phyloP scores from a whole-genome alignment of 768 basidiomycete genomes.

The Boletus pseudo-olivaceus region DNA sequence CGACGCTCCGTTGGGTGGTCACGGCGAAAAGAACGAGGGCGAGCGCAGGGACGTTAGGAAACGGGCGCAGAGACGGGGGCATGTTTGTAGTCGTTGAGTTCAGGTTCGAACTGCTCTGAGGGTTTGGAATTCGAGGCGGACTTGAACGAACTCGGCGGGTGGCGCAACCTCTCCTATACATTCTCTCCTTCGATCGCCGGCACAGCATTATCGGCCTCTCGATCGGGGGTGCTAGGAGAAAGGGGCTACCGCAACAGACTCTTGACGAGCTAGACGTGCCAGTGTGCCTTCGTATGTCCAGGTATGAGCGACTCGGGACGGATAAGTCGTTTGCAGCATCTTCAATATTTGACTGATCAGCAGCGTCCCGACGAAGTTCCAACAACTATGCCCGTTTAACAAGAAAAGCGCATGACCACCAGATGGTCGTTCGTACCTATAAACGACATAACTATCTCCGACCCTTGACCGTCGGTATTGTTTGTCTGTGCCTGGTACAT shows the following conservation, averaged over 20 bases:
- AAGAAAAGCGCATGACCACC: too few relatives aligned
- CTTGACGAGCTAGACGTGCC: too few relatives aligned
- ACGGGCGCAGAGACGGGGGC: neutral
- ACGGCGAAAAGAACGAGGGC: conserved; percentile 5
- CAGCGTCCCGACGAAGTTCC: too few relatives aligned
- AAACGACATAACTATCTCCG: too few relatives aligned
- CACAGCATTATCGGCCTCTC: neutral
- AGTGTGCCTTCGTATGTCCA: too few relatives aligned
- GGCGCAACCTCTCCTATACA: neutral
- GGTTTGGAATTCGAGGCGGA: neutral
- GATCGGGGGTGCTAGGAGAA: neutral
- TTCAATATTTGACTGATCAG: too few relatives aligned
- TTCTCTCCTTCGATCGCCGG: neutral
- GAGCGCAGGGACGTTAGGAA: neutral
- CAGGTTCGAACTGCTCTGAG: neutral
- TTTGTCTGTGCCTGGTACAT: too few relatives aligned
- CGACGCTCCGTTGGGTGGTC: conserved; percentile 1
- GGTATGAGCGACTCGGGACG: too few relatives aligned
- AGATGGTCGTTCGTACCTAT: too few relatives aligned
- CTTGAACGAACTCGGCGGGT: neutral
- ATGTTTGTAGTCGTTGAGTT: neutral
- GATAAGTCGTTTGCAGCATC: too few relatives aligned
- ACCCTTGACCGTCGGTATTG: too few relatives aligned
- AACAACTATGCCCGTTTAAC: too few relatives aligned
- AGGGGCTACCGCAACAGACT: neutral